Base-by-base conservation (phyloP, 2,329 filamentous ascomycete genomes). In the Scedosporium apiospermum region DNA sequence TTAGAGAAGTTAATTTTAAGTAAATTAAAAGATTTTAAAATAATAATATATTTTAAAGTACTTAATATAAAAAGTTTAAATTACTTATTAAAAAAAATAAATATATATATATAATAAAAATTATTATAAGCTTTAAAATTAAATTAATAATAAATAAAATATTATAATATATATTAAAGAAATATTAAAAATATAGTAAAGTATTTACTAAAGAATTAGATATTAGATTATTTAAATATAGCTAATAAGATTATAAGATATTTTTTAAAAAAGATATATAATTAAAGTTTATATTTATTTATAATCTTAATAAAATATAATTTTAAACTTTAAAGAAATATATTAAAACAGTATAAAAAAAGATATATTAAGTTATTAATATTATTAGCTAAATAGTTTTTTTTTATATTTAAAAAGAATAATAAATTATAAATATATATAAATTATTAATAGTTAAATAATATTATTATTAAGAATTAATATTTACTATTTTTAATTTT, bases 401-500 rank as follows among this genome's bases (percentile, higher is more conserved):
- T 27, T 5, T 27, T 3, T 3, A 5, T 27, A 3, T 5, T 5
- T 27, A 27, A 27, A 5, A 27, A 27, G 26, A 27, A 27, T 27
- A 27, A 5, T 27, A 27, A 5, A 27, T 5, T 27, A 27, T 27
- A 27, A 5, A 27, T 27, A 27, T 27, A 27, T 27, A 27, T 27
- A 27, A 58, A 60, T 14, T 62, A 38, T 46, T 38, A 63, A 65
- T 60, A n/a, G 64, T 63, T 23, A 44, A 61, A 46, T 38, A 46
- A 5, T 65, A 44, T 55, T 57, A 63, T 58, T 65, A 63, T 51
- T 38, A 59, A 34, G 44, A 27, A 61, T 38, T 7, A 26, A 44
- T 62, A 57, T 12, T 49, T 18, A 58, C 63, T 41, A 16, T 64
- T 1, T 65, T 65, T 64, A 63, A 64, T 23, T 44, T 62, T 38